Conservation (phyloP, 768 basidiomycete genomes). For the Hypholoma fasciculare region DNA sequence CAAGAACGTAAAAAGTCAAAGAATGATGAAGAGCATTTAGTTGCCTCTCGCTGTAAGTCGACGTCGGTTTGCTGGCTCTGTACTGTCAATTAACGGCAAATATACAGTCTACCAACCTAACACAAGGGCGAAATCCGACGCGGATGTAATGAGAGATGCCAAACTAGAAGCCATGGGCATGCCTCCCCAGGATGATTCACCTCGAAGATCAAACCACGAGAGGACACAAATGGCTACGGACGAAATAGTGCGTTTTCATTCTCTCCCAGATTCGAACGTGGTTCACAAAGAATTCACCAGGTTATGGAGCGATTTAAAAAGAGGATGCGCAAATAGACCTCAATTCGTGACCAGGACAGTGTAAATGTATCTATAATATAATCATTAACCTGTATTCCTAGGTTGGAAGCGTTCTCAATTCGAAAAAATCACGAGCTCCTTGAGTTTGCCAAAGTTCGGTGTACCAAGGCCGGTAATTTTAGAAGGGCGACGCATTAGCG, state of each 20-base stretch:
- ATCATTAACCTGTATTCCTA: constrained; percentile 13
- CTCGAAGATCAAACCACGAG: constrained; percentile 48
- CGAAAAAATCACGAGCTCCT: constrained; percentile 21
- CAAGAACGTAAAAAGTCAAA: constrained; percentile 54
- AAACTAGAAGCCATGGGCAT: constrained; percentile 86
- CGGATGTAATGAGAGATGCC: constrained; percentile 85
- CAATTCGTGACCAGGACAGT: constrained; percentile 11
- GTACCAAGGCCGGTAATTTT: constrained; percentile 55
- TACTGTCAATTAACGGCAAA: background rate
- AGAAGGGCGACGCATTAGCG: background rate
- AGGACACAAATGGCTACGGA: constrained; percentile 87
- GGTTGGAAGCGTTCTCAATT: constrained; percentile 5
- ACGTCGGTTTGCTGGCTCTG: background rate
- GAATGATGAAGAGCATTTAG: constrained; percentile 80
- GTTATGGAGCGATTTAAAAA: constrained; percentile 99
- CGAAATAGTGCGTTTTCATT: constrained; percentile 61
- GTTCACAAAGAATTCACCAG: constrained; percentile 33
- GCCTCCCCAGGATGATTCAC: constrained; percentile 52
- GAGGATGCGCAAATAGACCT: constrained; percentile 73
- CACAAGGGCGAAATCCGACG: constrained; percentile 81
- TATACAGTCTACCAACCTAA: constrained; percentile 81
- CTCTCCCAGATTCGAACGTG: background rate
- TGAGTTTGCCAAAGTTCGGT: constrained; percentile 51
- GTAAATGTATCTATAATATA: constrained; percentile 16
- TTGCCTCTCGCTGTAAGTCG: constrained; percentile 83